Conservation (phyloP, 1,284 basidiomycete genomes). For the Ganoderma multipileum region DNA sequence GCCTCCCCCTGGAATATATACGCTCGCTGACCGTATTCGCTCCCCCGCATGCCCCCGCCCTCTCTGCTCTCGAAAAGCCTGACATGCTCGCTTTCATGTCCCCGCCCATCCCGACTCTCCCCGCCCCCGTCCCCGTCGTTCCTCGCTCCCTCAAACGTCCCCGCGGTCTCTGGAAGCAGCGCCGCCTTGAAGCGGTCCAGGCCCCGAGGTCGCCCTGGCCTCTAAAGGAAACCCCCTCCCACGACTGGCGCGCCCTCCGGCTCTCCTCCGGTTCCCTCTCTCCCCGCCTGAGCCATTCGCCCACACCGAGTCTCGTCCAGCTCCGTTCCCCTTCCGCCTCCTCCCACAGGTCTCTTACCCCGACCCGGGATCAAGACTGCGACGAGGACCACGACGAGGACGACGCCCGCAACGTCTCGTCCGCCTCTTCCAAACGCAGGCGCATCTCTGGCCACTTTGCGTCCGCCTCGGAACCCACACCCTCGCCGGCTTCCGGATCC, state of each 20-base stretch:
- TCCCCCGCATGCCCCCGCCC: neutral
- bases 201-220: slow-evolving; percentile 31
- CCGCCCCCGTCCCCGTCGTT: slow-evolving; percentile 14
- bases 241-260: slow-evolving; percentile 24
- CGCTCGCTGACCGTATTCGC: neutral
- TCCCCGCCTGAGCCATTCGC: slow-evolving; percentile 3
- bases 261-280: slow-evolving; percentile 8
- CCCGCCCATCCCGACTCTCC: slow-evolving; percentile 13
- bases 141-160: slow-evolving; percentile 43
- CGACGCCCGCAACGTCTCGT: slow-evolving; percentile 37
- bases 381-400: slow-evolving; percentile 38
- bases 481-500: slow-evolving; percentile 29
- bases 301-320: slow-evolving; percentile 11
- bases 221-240: slow-evolving; percentile 39
- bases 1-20: slow-evolving; percentile 16
- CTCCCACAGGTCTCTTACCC: slow-evolving; percentile 7
- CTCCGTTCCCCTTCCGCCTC: slow-evolving; percentile 16
- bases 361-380: slow-evolving; percentile 32
- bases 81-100: slow-evolving; percentile 27
- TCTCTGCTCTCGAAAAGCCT: slow-evolving; percentile 2
- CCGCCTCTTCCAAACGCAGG: slow-evolving; percentile 38
- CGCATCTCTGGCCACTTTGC: slow-evolving; percentile 35
- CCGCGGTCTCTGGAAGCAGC: slow-evolving; percentile 58
- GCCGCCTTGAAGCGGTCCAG: slow-evolving; percentile 35
- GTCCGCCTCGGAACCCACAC: slow-evolving; percentile 21